phyloP scores from a whole-genome alignment of 2,329 filamentous ascomycete genomes.

The Lecanoromycetidae sp. region DNA sequence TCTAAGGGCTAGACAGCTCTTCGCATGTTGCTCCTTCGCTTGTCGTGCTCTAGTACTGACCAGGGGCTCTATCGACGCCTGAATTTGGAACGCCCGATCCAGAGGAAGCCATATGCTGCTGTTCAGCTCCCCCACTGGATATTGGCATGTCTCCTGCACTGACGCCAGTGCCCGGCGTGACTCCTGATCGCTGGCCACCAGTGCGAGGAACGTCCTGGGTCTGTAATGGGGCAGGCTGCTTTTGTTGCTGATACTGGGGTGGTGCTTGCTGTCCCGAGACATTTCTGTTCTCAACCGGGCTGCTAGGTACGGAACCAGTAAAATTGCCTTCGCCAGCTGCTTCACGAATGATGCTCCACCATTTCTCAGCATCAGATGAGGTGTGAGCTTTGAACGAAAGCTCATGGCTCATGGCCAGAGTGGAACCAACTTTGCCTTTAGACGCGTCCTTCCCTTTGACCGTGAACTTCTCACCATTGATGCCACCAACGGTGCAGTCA shows the following conservation, averaged over 20 bases:
- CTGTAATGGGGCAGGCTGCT: slow-evolving; percentile 10
- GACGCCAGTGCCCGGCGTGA: slow-evolving; percentile 5
- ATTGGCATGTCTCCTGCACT: not conserved
- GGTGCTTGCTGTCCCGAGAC: slow-evolving; percentile 11
- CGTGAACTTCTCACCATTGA: slow-evolving; percentile 73
- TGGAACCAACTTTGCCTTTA: slow-evolving; percentile 63
- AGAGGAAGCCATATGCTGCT: slow-evolving; percentile 6
- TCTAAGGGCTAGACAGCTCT: not conserved
- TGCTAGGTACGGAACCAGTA: slow-evolving; percentile 8
- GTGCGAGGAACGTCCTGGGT: slow-evolving; percentile 10
- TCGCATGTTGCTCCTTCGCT: not conserved
- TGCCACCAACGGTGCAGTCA: slow-evolving; percentile 65
- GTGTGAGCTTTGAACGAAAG: slow-evolving; percentile 80
- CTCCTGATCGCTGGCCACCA: slow-evolving; percentile 13
- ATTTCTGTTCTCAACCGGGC: slow-evolving; percentile 16
- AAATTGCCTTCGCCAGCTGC: slow-evolving; percentile 39
- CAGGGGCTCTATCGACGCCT: slow-evolving; percentile 15
- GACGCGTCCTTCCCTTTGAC: slow-evolving; percentile 90
- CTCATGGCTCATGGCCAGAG: slow-evolving; percentile 68
- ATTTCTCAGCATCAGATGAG: slow-evolving; percentile 65
- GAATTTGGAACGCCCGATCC: slow-evolving; percentile 10
- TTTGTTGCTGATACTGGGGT: slow-evolving; percentile 8
- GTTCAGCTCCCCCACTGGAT: not conserved
- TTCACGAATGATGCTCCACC: slow-evolving; percentile 61
- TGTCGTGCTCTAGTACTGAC: slow-evolving; percentile 10